Evolutionary conservation across 257 asterid genomes (phyloP).

Genomic region (Solanum paucissectum): DNA sequence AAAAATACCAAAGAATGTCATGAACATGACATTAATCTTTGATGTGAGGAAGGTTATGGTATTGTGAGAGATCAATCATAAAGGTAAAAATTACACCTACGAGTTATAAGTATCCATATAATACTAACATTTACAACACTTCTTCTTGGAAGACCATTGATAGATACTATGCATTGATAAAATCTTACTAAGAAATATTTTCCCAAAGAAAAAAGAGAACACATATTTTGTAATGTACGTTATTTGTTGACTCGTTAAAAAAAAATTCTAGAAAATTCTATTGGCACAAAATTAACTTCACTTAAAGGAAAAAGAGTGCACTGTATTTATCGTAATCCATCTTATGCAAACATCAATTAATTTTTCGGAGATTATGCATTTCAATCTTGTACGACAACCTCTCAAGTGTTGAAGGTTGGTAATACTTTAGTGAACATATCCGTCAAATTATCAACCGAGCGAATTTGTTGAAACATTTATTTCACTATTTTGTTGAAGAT

Average conservation of each 20-base stretch:
- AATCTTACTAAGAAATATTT: background rate
- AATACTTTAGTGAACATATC: background rate
- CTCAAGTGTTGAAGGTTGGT: background rate
- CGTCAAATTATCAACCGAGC: too few species aligned
- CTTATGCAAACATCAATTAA: background rate
- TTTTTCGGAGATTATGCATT: background rate
- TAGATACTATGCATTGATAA: background rate
- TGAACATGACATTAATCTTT: background rate
- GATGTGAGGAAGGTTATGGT: background rate
- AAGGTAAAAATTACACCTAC: background rate
- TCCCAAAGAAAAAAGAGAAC: background rate
- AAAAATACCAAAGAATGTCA: background rate
- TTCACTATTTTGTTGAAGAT: background rate
- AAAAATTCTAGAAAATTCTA: background rate
- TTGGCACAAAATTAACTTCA: too few species aligned
- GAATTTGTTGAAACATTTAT: too few species aligned
- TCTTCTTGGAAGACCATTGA: background rate
- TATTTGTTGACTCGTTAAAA: background rate
- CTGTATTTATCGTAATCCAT: background rate
- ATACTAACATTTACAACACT: background rate
- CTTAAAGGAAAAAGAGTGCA: background rate
- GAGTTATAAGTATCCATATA: background rate
- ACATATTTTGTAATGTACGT: background rate
- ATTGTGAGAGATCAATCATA: background rate
- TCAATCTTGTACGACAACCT: background rate